Percentiles rank a stretch among this genome's conserved stretches.
Conservation (phyloP, 352 stramenopile genomes). For the Aphanomyces stellatus region DNA sequence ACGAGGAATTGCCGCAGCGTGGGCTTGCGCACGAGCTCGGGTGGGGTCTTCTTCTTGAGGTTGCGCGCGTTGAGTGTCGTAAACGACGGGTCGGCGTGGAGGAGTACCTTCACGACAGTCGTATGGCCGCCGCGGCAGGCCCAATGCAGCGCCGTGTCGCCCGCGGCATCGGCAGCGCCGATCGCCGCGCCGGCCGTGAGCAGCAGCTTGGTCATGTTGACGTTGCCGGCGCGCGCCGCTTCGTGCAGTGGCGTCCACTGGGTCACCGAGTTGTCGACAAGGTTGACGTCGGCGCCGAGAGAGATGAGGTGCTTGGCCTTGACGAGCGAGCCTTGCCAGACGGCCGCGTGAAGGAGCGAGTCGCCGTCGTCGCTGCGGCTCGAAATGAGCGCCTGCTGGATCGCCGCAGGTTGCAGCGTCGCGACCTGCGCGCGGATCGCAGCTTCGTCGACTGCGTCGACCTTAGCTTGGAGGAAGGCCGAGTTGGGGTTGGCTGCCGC, state of each 20-base stretch:
- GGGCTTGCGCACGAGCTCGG: background rate
- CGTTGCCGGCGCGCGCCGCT: slow-evolving; percentile 40
- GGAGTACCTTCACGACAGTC: slow-evolving; percentile 34
- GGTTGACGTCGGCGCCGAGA: slow-evolving; percentile 34
- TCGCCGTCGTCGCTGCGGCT: slow-evolving; percentile 27
- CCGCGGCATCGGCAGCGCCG: slow-evolving; percentile 30
- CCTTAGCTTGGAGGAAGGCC: slow-evolving; percentile 17
- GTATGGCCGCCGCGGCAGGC: slow-evolving; percentile 37
- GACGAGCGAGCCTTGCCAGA: slow-evolving; percentile 33
- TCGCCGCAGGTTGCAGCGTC: too few relatives aligned
- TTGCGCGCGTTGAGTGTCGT: background rate
- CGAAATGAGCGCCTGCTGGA: background rate
- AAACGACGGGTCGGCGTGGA: slow-evolving; percentile 24
- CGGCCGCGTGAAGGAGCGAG: slow-evolving; percentile 44
- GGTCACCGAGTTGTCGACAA: slow-evolving; percentile 37
- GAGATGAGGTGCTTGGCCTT: slow-evolving; percentile 27
- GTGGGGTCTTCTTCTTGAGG: background rate
- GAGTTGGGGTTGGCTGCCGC: too few relatives aligned
- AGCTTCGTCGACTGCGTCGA: too few relatives aligned
- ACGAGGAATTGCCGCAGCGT: background rate
- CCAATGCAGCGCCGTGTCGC: slow-evolving; percentile 46
- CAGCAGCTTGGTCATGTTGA: slow-evolving; percentile 28
- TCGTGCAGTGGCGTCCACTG: slow-evolving; percentile 45
- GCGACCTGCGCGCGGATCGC: too few relatives aligned
- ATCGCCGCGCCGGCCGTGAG: slow-evolving; percentile 34